Evolutionary conservation across 2,329 filamentous ascomycete species (phyloP).

Genomic region (Colletotrichum echinochloae): DNA sequence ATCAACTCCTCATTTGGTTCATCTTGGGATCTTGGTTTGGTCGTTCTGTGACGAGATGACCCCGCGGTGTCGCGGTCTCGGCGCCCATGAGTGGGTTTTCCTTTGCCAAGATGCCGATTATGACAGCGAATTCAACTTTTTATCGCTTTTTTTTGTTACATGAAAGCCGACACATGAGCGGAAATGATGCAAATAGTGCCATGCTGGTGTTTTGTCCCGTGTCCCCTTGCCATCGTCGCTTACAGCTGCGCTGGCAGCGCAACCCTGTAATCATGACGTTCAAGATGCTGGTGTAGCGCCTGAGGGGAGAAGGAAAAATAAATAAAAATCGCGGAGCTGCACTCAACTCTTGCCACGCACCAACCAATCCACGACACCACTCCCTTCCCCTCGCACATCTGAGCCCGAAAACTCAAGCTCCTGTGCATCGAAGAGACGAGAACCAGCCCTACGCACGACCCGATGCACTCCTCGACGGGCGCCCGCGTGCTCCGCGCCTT

Average conservation of each 20-base stretch:
- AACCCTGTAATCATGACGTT: constrained; percentile 40
- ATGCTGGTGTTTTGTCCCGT: neutral
- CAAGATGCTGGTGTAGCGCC: constrained; percentile 19
- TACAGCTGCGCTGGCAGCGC: neutral
- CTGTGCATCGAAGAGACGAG: neutral
- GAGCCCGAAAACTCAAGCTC: too few relatives aligned
- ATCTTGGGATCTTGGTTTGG: constrained; percentile 24
- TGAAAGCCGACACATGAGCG: neutral
- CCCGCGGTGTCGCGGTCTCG: constrained; percentile 25
- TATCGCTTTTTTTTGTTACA: constrained; percentile 1
- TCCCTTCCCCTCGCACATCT: neutral
- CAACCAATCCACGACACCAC: neutral
- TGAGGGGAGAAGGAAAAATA: neutral
- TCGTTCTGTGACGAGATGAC: constrained; percentile 26
- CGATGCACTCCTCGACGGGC: constrained; percentile 16
- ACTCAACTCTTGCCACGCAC: constrained; percentile 3
- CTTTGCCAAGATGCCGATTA: constrained; percentile 22
- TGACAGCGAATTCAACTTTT: constrained; percentile 39
- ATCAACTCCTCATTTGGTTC: constrained; percentile 18
- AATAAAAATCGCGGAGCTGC: constrained; percentile 1
- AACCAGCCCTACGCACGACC: neutral
- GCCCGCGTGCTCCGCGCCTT: constrained; percentile 32
- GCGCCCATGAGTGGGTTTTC: constrained; percentile 33
- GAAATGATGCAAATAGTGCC: neutral
- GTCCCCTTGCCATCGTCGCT: neutral